A percentile compares a stretch with the other conserved stretches of the same genome.
phyloP scores from a whole-genome alignment of 345 rosid genomes.

The Corchorus capsularis region DNA sequence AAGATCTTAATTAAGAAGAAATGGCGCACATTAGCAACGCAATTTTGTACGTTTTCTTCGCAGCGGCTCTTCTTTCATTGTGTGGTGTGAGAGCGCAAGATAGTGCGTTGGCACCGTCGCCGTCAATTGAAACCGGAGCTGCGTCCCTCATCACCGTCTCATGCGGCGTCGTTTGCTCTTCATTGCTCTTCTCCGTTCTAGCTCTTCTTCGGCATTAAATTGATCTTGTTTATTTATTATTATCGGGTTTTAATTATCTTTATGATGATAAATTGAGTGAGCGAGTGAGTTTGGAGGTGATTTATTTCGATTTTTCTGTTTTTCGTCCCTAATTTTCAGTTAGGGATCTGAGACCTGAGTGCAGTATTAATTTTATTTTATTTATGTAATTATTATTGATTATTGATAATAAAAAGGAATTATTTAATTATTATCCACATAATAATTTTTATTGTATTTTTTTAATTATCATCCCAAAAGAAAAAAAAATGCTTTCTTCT shows the following conservation, averaged over 20 bases:
- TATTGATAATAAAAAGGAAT: no score
- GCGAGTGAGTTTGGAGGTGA: background rate
- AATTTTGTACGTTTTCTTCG: background rate
- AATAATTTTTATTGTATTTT: no score
- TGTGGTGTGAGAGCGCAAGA: background rate
- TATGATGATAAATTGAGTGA: no score
- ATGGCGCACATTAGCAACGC: background rate
- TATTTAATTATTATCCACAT: no score
- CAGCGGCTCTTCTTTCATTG: background rate
- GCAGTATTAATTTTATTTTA: no score
- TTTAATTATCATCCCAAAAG: no score
- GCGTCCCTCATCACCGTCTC: background rate
- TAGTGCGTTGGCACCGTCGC: background rate
- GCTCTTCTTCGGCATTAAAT: background rate
- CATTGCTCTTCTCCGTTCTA: background rate
- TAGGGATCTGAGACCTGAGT: background rate
- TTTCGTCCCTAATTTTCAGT: background rate
- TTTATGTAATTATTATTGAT: background rate
- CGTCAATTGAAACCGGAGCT: background rate
- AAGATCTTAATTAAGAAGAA: background rate
- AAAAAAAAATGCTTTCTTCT: no score
- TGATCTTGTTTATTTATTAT: no score
- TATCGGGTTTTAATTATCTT: no score
- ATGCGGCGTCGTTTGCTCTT: background rate
- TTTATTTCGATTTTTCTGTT: background rate